phyloP scores from a whole-genome alignment of 192 early-diverging fungal genomes.

The Backusella tuberculispora region DNA sequence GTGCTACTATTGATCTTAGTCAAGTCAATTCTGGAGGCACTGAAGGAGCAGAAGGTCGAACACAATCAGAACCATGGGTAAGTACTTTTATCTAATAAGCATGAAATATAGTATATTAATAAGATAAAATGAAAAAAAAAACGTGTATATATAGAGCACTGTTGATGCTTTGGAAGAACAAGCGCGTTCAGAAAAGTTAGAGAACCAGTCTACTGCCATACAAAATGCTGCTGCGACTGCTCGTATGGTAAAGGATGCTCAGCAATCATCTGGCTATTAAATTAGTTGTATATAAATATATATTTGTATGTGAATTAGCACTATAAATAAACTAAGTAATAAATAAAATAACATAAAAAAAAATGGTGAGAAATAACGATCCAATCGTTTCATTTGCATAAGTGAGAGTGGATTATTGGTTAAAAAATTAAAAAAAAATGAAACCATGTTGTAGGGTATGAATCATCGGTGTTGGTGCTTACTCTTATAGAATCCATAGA shows the following conservation, averaged over 20 bases:
- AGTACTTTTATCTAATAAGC: too few relatives aligned
- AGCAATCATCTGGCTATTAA: conserved; percentile 21
- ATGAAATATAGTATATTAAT: not conserved
- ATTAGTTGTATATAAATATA: conserved; percentile 1
- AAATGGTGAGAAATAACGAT: not conserved
- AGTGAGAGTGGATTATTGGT: not conserved
- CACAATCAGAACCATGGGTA: conserved; percentile 19
- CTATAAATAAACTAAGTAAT: not conserved
- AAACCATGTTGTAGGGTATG: too few relatives aligned
- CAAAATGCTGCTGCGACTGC: conserved; percentile 6
- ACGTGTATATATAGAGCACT: not conserved
- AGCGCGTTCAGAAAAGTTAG: conserved; percentile 3
- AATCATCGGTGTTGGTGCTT: too few relatives aligned
- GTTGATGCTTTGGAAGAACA: conserved; percentile 17
- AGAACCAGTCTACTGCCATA: not conserved
- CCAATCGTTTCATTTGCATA: not conserved
- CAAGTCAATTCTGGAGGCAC: not conserved
- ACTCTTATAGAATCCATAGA: too few relatives aligned
- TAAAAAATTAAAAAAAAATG: too few relatives aligned
- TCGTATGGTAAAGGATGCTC: conserved; percentile 21
- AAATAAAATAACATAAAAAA: not conserved
- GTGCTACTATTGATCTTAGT: not conserved
- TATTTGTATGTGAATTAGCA: not conserved
- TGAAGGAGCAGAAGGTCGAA: not conserved
- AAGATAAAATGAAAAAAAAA: not conserved